Evolutionary conservation across 139 green algal species (phyloP), one percentile per base, ranked within the genome.

Genomic region (Coccomyxa sp.): DNA sequence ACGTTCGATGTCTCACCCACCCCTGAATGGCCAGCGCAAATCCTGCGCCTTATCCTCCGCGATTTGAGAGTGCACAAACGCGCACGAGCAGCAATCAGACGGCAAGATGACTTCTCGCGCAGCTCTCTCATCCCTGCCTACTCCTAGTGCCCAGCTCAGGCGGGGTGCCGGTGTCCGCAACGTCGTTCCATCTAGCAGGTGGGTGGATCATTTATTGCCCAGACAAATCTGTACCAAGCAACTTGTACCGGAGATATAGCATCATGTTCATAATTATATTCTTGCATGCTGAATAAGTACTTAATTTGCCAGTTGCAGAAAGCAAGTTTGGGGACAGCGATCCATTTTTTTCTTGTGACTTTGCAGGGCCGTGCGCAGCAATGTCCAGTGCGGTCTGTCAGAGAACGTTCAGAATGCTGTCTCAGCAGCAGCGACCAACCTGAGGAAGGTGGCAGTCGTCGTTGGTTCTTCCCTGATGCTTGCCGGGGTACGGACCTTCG

Each of bases 351-450:
- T 11, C 18, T 28, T 71, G 63, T 71, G 81, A 80, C 38, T 28
- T 66, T 86, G 85, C 85, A 83, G 85, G 60, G 66, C 58, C 23
- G 63, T 75, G 32, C 79, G 82, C 67, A 79, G 71, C 23, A 75
- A 86, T 66, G 74, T 90, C 27, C 0, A 31, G 45, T 90, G 87
- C 82, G 81, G 78, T 76, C 23, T 90, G 27, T 84, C 84, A 25
- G 45, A 86, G 27, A 67, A 83, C 17, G 84, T 82, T 15, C 86
- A 90, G 79, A 85, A 71, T 11, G 63, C 21, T 71, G 66, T 80
- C 83, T 79, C 81, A 87, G 21, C 59, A 32, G 77, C 51, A 84
- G 85, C 76, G 80, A 74, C 14, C 31, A 84, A 71, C 66, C 7
- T 71, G 18, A 1, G 21, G 9, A 71, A 71, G 63, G 21, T 71